Conservation (phyloP, 2,329 filamentous ascomycete species). For the Aspergillus sp. region DNA sequence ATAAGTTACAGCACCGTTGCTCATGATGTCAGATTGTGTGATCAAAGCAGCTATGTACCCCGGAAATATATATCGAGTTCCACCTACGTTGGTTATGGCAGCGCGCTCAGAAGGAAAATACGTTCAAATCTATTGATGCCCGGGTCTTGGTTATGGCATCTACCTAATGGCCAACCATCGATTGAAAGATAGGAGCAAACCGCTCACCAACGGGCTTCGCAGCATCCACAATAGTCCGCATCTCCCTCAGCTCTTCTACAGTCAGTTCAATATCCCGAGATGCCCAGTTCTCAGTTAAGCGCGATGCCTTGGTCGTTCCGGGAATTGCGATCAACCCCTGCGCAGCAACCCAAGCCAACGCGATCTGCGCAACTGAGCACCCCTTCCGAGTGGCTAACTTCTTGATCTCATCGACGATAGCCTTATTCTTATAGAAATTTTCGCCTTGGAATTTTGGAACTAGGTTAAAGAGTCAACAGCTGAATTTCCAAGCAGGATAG, state of each 20-base stretch:
- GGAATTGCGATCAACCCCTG: slow-evolving; percentile 49
- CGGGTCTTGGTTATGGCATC: too few species aligned
- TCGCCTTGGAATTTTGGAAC: slow-evolving; percentile 42
- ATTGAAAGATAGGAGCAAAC: slow-evolving; percentile 26
- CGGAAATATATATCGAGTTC: too few species aligned
- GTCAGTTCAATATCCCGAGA: slow-evolving; percentile 38
- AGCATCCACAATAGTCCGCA: slow-evolving; percentile 40
- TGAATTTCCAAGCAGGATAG: background rate
- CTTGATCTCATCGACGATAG: slow-evolving; percentile 45
- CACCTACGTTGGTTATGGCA: too few species aligned
- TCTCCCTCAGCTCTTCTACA: slow-evolving; percentile 40
- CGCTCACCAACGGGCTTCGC: slow-evolving; percentile 40
- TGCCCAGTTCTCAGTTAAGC: slow-evolving; percentile 44
- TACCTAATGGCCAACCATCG: slow-evolving; percentile 26
- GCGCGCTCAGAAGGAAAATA: too few species aligned
- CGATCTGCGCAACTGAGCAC: slow-evolving; percentile 36
- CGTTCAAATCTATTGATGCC: too few species aligned
- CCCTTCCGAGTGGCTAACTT: slow-evolving; percentile 37
- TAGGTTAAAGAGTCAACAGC: background rate
- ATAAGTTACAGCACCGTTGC: too few species aligned
- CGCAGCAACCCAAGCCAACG: slow-evolving; percentile 43
- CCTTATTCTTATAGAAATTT: slow-evolving; percentile 47
- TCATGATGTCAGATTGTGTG: too few species aligned
- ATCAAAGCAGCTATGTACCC: too few species aligned
- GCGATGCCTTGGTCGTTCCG: slow-evolving; percentile 43